phyloP scores from a whole-genome alignment of 164 flowering plant species.

The Magnolia kwangsiensis region DNA sequence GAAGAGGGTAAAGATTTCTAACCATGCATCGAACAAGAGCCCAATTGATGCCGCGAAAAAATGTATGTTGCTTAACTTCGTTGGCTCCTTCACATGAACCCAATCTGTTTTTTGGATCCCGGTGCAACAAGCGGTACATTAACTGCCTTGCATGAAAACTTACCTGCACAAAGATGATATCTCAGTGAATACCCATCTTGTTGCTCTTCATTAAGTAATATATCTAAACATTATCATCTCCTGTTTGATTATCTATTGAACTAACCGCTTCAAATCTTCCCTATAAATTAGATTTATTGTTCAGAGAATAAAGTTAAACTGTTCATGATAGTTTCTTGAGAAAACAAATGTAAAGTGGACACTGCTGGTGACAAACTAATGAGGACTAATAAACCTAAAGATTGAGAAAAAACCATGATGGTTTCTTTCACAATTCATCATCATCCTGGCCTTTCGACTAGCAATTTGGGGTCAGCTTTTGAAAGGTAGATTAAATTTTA shows the following conservation, averaged over 20 bases:
- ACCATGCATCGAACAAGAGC: slow-evolving; percentile 93
- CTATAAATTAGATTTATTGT: background rate
- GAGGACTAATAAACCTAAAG: background rate
- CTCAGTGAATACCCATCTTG: background rate
- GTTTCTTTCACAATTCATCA: background rate
- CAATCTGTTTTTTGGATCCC: slow-evolving; percentile 78
- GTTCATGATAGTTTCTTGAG: background rate
- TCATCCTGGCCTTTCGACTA: no score
- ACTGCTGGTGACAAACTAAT: background rate
- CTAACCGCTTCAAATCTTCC: background rate
- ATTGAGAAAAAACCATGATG: background rate
- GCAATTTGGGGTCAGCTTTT: no score
- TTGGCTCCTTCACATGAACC: slow-evolving; percentile 89
- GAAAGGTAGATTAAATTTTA: no score
- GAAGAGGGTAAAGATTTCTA: slow-evolving; percentile 17
- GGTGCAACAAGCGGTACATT: slow-evolving; percentile 69
- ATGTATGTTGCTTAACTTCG: slow-evolving; percentile 84
- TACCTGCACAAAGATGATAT: slow-evolving; percentile 44
- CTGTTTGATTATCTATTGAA: background rate
- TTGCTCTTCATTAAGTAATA: background rate
- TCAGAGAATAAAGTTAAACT: background rate
- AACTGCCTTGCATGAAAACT: slow-evolving; percentile 74
- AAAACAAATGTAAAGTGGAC: background rate
- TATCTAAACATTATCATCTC: background rate
- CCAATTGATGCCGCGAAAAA: slow-evolving; percentile 92